These are phyloP conservation scores for Linum lewisii DNA, from an alignment of 345 rosid genomes.

Conservation along the genomic window DNA sequence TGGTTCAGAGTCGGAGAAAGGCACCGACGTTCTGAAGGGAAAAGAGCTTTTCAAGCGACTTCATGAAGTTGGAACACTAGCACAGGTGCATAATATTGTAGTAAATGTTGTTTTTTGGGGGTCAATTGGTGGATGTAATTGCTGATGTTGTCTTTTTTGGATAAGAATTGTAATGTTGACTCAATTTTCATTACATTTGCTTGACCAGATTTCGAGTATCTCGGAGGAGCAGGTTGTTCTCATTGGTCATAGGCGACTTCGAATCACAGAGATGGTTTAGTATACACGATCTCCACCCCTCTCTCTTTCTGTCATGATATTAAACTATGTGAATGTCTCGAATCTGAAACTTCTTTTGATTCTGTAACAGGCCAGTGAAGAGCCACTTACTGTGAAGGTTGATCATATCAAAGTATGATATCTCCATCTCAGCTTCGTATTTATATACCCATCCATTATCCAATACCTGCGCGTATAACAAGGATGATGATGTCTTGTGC, in stretches of 20 bases:
- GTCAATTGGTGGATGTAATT: neutral
- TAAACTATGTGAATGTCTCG: constrained; percentile 4
- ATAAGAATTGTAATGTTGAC: neutral
- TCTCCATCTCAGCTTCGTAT: neutral
- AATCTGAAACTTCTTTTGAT: constrained; percentile 14
- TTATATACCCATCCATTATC: neutral
- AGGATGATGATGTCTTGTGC: no score
- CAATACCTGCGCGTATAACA: neutral
- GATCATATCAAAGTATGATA: constrained; percentile 83
- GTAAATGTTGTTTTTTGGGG: neutral
- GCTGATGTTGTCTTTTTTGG: no score
- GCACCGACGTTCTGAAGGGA: constrained; percentile 58
- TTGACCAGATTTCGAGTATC: constrained; percentile 65
- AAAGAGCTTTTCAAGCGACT: constrained; percentile 71
- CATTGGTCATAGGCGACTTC: constrained; percentile 90
- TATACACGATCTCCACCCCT: constrained; percentile 3
- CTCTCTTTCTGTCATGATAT: neutral
- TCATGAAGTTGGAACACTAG: constrained; percentile 96
- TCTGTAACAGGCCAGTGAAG: constrained; percentile 61
- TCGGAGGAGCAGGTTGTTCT: constrained; percentile 92
- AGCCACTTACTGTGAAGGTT: constrained; percentile 89
- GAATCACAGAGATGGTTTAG: constrained; percentile 85
- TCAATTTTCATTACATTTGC: constrained; percentile 11
- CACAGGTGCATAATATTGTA: constrained; percentile 46
- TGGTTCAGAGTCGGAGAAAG: constrained; percentile 63